Evolutionary conservation across 192 early-diverging fungal species (phyloP), one percentile per base, ranked within the genome.

Genomic region (Coemansia sp.): DNA sequence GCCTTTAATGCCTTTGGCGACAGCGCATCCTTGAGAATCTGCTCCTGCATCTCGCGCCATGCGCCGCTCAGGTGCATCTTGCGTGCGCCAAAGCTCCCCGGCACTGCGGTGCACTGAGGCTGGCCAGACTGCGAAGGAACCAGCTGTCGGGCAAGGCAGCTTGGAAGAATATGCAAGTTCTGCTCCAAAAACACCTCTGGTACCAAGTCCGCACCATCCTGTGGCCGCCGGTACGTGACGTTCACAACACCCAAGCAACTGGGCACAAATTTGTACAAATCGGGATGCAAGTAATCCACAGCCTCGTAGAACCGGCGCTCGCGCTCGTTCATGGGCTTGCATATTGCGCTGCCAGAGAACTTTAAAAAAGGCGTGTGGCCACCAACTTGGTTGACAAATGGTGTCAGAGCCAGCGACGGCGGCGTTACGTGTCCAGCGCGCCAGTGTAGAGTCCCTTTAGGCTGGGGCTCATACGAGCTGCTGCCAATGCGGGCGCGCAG

Each of bases 281-380:
- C 85, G 3, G 91, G 89, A 66, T 89, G 88, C 46, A 80, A 62
- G 34, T 82, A 62, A 55, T 92, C 89, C 8, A 99, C 73, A 25
- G 83, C 79, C 60, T 98, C 96, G 83, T 99, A 99, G 73, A 98
- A 97, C 12, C 83, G 67, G 37, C 86, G 86, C 66, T 99, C 97
- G 49, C 85, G 84, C 62, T 79, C 71, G 36, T 90, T 88, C 47
- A 96, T 84, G 18, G 95, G 94, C 74, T 99, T 99, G 80, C 93
- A 99, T 21, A 99, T 89, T 8, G 97, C 95, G 71, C 88, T 90
- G 70, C 96, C 93, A 9, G 94, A 96, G 73, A 99, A 97, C 42
- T 96, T 90, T 52, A 98, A 82, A 53, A 99, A 91, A 5, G 93
- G 88, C 5, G 94, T 91, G 70, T 99, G 97, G 1, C 97, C 97